Conservation (phyloP, 2,329 filamentous ascomycete species). For the Talaromyces pinophilus region DNA sequence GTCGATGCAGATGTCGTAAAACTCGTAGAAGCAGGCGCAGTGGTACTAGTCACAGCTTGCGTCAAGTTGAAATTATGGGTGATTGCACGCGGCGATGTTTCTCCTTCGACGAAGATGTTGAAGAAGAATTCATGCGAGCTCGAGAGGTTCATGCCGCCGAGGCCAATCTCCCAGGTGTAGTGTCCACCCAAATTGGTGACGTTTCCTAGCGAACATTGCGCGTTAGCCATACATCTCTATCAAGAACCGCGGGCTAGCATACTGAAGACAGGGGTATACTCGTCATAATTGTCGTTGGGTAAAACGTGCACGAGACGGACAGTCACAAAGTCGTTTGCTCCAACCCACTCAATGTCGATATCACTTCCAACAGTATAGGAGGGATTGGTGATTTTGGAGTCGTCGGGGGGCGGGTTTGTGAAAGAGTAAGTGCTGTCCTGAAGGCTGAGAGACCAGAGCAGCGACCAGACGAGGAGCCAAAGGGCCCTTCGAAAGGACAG, state of each 20-base stretch:
- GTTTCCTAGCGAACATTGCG: slow-evolving; percentile 13
- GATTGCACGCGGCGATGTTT: slow-evolving; percentile 14
- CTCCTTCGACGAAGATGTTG: slow-evolving; percentile 21
- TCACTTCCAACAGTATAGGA: slow-evolving; percentile 13
- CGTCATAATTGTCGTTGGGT: neutral
- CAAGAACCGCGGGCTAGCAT: neutral
- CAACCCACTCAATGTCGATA: slow-evolving; percentile 21
- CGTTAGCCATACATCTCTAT: slow-evolving; percentile 1
- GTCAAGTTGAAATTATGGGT: slow-evolving; percentile 21
- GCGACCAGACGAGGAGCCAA: slow-evolving; percentile 20
- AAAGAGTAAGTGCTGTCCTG: slow-evolving; percentile 14
- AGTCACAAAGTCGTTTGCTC: slow-evolving; percentile 15
- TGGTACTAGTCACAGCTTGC: slow-evolving; percentile 11
- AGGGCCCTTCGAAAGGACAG: slow-evolving; percentile 11
- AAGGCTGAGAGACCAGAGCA: slow-evolving; percentile 21
- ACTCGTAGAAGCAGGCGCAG: slow-evolving; percentile 5
- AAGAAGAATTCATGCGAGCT: slow-evolving; percentile 19
- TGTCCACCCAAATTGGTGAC: slow-evolving; percentile 21
- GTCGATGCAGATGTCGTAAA: neutral
- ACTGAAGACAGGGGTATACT: slow-evolving; percentile 20
- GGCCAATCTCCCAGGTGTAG: slow-evolving; percentile 19
- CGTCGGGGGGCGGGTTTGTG: slow-evolving; percentile 15
- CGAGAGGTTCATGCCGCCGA: slow-evolving; percentile 21
- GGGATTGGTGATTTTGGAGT: slow-evolving; percentile 14
- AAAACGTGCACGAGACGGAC: slow-evolving; percentile 17